phyloP scores from a whole-genome alignment of 2,329 filamentous ascomycete species.

The Diplodia corticola region DNA sequence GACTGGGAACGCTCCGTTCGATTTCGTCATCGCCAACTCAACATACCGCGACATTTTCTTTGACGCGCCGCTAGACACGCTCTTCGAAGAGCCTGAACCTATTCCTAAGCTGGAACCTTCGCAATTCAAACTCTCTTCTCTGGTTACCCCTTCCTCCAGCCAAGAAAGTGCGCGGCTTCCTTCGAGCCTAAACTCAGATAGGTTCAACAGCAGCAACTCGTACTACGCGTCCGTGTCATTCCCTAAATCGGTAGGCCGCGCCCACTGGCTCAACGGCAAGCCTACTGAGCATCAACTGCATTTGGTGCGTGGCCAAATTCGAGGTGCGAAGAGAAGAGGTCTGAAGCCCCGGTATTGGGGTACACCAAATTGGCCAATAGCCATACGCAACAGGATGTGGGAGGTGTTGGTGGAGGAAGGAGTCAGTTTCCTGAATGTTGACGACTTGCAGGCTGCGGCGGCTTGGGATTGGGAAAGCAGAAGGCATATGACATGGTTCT shows the following conservation, averaged over 20 bases:
- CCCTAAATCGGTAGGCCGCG: constrained; percentile 45
- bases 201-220: constrained; percentile 63
- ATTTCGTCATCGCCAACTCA: constrained; percentile 47
- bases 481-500: constrained; percentile 32
- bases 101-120: neutral
- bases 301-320: constrained; percentile 53
- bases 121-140: neutral
- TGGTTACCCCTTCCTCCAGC: constrained; percentile 29
- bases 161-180: constrained; percentile 50
- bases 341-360: constrained; percentile 60
- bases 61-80: constrained; percentile 49
- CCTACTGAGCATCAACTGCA: constrained; percentile 50
- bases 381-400: constrained; percentile 57
- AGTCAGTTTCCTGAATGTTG: constrained; percentile 59
- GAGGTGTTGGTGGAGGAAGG: constrained; percentile 53
- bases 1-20: constrained; percentile 55
- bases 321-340: constrained; percentile 52
- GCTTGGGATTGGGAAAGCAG: constrained; percentile 48
- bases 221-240: constrained; percentile 67
- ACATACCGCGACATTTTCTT: constrained; percentile 58
- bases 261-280: constrained; percentile 42
- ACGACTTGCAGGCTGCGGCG: constrained; percentile 55
- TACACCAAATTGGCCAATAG: constrained; percentile 56
- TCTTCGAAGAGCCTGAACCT: constrained; percentile 35
- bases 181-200: constrained; percentile 39